Base-by-base conservation (phyloP, 352 stramenopile species). In the Globisporangium cystogenes region DNA sequence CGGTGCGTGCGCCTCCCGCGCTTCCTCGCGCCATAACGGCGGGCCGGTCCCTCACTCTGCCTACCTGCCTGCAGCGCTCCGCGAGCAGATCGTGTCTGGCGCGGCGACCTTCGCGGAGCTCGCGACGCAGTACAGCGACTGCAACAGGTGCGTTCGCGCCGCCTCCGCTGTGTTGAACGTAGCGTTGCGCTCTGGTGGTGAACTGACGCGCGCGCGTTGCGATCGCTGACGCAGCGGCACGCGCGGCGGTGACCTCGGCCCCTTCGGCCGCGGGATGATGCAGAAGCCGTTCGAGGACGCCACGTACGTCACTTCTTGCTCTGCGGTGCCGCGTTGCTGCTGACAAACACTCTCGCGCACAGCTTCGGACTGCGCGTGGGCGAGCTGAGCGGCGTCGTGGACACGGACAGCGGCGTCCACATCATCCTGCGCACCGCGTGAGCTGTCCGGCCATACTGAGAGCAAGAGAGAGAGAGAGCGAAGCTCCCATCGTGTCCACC, bases 381-480 rank as follows among this genome's bases (percentile, higher is more conserved):
- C 40, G 82, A 98, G 66, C 85, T 99, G 62, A 97, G 84, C 51
- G 86, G 74, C 47, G 93, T 99, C 60, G 89, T 99, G 21, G 92
- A 96, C 56, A 98, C 93, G 48, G 95, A 98, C 68, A 97, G 82
- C 52, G 96, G 96, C 47, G 93, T 98, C 58, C 96, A 99, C 82
- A 95, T 99, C 56, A 98, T 99, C 49, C 81, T 98, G 49, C 82
- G 95, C 59, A 92, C 82, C n/a, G 81, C 76, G 7, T 91, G 81
- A 81, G 53, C 46, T 31, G 11, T 33, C 21, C 12, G 15, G 20
- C 8, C 21, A 48, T 20, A 43, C 37, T 36, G 16, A 21, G 37
- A 43, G 37, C 23, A 23, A 43, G 37, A 43, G 35, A 18, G 35
- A 40, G 36, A 41, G 6, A 43, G 37, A 43, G 16, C 16, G 20